phyloP scores from a whole-genome alignment of 1,284 basidiomycete species.

The Ceratobasidium sp. region DNA sequence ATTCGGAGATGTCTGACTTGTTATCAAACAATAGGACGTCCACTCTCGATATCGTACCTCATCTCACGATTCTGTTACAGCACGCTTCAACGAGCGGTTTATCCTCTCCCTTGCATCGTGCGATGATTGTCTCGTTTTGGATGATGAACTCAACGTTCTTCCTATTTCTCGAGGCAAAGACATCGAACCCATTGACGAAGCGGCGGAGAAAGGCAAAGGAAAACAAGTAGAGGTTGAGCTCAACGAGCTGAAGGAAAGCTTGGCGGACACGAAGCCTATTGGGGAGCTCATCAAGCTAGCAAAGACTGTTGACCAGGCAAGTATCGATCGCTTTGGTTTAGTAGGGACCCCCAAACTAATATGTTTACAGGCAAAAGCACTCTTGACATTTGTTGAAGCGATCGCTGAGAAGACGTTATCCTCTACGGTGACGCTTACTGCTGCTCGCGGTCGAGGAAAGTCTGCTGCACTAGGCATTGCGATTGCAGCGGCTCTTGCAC shows the following conservation, averaged over 20 bases:
- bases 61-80: constrained; percentile 89
- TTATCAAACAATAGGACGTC: constrained; percentile 77
- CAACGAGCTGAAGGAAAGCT: constrained; percentile 82
- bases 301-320: constrained; percentile 90
- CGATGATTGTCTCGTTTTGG: constrained; percentile 91
- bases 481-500: constrained; percentile 92
- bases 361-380: constrained; percentile 74
- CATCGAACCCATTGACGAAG: constrained; percentile 77
- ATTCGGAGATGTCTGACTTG: not conserved
- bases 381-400: constrained; percentile 93
- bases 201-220: constrained; percentile 63
- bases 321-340: constrained; percentile 37
- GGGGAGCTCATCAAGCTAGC: constrained; percentile 93
- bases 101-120: constrained; percentile 94
- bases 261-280: constrained; percentile 89
- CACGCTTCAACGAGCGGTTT: constrained; percentile 99
- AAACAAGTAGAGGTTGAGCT: constrained; percentile 76
- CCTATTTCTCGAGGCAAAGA: constrained; percentile 98
- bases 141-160: constrained; percentile 98
- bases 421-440: constrained; percentile 95
- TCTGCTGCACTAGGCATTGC: constrained; percentile 95
- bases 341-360: not conserved
- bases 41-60: constrained; percentile 94
- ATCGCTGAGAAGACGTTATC: constrained; percentile 93
- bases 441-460: constrained; percentile 95